Evolutionary conservation across 495 filamentous ascomycete genomes (phyloP).

Genomic region (Talaromyces liani): DNA sequence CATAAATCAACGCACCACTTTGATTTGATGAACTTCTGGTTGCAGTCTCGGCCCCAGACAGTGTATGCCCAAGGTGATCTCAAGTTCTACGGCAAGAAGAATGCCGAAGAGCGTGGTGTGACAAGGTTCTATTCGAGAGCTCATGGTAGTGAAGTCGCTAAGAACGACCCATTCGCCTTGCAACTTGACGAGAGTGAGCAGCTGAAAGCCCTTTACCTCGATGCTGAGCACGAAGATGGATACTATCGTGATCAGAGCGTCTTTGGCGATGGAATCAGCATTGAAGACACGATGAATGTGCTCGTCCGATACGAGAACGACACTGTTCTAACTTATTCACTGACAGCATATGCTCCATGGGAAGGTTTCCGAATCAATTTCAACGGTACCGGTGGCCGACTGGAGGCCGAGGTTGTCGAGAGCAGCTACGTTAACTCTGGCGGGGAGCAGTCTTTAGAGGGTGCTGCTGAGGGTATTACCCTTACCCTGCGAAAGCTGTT

Average conservation of each 20-base stretch:
- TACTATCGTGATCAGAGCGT: constrained; percentile 53
- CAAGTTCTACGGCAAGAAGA: background rate
- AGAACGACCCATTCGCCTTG: constrained; percentile 33
- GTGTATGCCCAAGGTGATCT: background rate
- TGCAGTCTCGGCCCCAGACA: background rate
- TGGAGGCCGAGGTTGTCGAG: background rate
- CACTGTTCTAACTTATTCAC: constrained; percentile 25
- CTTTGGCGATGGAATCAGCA: constrained; percentile 51
- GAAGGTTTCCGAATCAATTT: background rate
- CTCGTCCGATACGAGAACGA: constrained; percentile 48
- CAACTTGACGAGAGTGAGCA: constrained; percentile 40
- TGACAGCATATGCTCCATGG: background rate
- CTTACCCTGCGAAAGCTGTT: background rate
- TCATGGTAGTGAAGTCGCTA: background rate
- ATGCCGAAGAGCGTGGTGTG: background rate
- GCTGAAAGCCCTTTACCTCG: constrained; percentile 47
- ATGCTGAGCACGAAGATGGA: constrained; percentile 52
- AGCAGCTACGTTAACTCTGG: background rate
- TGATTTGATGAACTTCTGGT: background rate
- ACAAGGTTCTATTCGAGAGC: background rate
- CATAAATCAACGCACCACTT: background rate
- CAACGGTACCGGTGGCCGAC: background rate
- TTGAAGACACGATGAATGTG: constrained; percentile 54
- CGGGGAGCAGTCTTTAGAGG: background rate
- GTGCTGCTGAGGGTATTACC: background rate